Conservation (phyloP, 2,329 filamentous ascomycete species). For the Fusarium denticulatum region DNA sequence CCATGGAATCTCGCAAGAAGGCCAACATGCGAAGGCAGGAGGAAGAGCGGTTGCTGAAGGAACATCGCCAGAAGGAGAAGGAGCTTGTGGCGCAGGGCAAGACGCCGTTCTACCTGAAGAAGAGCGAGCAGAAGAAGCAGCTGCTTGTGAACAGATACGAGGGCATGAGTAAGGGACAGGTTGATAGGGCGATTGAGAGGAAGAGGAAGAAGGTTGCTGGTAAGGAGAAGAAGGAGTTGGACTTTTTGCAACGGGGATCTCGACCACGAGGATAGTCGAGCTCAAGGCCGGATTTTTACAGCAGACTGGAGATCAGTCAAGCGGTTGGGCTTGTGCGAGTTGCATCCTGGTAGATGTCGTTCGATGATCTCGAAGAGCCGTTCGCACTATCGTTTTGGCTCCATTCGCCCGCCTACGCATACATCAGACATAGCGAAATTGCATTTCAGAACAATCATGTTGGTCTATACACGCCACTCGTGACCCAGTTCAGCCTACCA, state of each 20-base stretch:
- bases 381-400: not conserved
- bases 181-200: conserved; percentile 85
- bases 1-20: conserved; percentile 82
- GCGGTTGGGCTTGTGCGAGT: not conserved
- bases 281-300: not conserved
- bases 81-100: conserved; percentile 88
- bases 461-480: not conserved
- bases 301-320: not conserved
- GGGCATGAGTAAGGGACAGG: conserved; percentile 84
- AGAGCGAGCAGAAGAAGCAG: conserved; percentile 88
- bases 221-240: conserved; percentile 84
- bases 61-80: conserved; percentile 85
- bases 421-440: not conserved
- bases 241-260: conserved; percentile 47
- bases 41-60: conserved; percentile 73
- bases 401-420: not conserved
- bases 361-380: not conserved
- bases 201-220: conserved; percentile 87
- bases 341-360: not conserved
- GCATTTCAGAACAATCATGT: not conserved
- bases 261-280: conserved; percentile 22
- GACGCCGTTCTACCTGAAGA: conserved; percentile 93
- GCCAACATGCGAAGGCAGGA: conserved; percentile 75
- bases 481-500: not conserved
- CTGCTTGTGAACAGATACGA: conserved; percentile 82